phyloP scores from a whole-genome alignment of 306 rosid genomes.

The Cucumis melo region DNA sequence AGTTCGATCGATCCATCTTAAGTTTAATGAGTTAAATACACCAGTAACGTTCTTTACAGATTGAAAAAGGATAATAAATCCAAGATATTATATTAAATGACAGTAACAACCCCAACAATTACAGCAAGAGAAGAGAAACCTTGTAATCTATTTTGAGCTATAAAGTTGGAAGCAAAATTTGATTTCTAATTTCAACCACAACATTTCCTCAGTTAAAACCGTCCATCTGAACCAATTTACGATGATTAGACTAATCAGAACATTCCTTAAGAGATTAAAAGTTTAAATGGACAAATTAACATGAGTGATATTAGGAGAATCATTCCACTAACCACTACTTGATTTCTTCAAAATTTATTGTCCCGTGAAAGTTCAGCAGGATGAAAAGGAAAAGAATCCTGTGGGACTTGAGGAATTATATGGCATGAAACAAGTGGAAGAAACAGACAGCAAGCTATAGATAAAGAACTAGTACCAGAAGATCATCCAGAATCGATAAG shows the following conservation, averaged over 20 bases:
- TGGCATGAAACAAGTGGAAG: neutral
- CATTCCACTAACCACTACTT: neutral
- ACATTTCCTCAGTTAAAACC: neutral
- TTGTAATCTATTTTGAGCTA: too few relatives aligned
- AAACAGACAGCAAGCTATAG: neutral
- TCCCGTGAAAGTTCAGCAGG: neutral
- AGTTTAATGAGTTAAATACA: too few relatives aligned
- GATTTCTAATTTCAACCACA: neutral
- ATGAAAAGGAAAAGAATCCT: neutral
- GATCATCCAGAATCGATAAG: neutral
- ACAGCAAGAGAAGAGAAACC: too few relatives aligned
- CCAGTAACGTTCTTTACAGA: too few relatives aligned
- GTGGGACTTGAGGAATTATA: neutral
- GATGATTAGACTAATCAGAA: neutral
- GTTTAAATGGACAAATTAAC: neutral
- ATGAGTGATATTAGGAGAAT: too few relatives aligned
- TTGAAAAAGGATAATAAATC: too few relatives aligned
- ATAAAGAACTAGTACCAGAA: neutral
- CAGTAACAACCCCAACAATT: too few relatives aligned
- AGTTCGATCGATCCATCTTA: too few relatives aligned
- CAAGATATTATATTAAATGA: too few relatives aligned
- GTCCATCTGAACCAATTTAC: neutral
- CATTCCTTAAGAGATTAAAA: neutral
- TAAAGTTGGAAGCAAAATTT: neutral
- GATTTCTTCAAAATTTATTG: neutral